phyloP scores from a whole-genome alignment of 768 basidiomycete species.

The Mycena chlorophos region DNA sequence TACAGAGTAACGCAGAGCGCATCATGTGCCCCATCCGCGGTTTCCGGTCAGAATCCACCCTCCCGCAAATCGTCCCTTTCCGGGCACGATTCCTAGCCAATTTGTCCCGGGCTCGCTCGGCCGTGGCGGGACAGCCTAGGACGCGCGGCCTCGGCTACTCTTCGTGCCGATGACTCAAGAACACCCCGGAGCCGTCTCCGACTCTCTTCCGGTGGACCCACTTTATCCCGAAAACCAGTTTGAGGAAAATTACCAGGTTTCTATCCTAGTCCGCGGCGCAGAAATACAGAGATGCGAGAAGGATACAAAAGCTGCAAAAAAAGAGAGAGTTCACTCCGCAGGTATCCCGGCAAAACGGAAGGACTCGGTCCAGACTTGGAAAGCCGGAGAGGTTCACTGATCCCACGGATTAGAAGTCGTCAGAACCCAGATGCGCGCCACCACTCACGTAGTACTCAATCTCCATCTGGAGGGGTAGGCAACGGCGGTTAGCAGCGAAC shows the following conservation, averaged over 20 bases:
- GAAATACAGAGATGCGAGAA: background rate
- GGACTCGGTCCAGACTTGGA: conserved; percentile 10
- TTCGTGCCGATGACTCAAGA: background rate
- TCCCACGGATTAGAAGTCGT: conserved; percentile 12
- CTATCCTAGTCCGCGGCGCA: background rate
- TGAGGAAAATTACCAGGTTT: background rate
- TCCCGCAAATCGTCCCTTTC: background rate
- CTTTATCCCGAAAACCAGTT: background rate
- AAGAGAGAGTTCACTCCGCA: background rate
- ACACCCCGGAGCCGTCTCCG: background rate
- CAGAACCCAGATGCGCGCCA: conserved; percentile 1
- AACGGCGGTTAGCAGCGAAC: conserved; percentile 5
- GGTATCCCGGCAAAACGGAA: background rate
- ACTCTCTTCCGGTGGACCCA: background rate
- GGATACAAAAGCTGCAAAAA: background rate
- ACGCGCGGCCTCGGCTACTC: background rate
- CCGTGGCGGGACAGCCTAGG: too few relatives aligned
- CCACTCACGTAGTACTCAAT: conserved; percentile 88
- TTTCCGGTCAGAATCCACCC: too few relatives aligned
- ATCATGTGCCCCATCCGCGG: too few relatives aligned
- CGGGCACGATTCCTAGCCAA: background rate
- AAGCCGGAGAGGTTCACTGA: conserved; percentile 20
- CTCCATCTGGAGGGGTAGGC: conserved; percentile 64
- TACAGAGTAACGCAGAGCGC: background rate
- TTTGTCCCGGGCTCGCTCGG: background rate